Conservation (phyloP, 805 yeast genomes). For the Starmerella roubikii region DNA sequence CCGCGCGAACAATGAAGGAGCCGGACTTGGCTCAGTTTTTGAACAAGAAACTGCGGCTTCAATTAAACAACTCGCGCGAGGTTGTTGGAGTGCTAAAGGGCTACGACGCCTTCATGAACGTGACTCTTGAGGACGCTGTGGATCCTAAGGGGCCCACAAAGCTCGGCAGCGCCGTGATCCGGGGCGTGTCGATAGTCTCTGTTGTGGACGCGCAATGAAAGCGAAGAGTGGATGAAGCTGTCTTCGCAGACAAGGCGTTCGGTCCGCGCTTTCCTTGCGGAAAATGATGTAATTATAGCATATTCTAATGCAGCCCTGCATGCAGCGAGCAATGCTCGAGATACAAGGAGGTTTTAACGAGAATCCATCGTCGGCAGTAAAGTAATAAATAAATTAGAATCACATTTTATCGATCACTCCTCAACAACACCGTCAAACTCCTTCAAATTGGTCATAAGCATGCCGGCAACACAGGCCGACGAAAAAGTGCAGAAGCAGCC, state of each 20-base stretch:
- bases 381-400: neutral
- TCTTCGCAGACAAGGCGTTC: no score
- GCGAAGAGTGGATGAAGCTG: no score
- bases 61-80: constrained; percentile 64
- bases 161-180: constrained; percentile 53
- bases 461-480: constrained; percentile 48
- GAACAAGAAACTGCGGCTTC: constrained; percentile 61
- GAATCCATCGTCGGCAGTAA: no score
- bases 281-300: no score
- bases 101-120: constrained; percentile 63
- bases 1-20: constrained; percentile 13
- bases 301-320: no score
- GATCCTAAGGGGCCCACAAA: constrained; percentile 44
- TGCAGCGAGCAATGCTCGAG: no score
- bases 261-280: no score
- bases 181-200: constrained; percentile 69
- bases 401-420: no score
- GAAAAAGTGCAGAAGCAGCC: constrained; percentile 43
- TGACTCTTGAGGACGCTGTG: constrained; percentile 57
- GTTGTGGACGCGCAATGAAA: constrained; percentile 28
- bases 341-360: no score
- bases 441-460: constrained; percentile 41
- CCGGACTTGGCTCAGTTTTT: constrained; percentile 44
- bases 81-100: constrained; percentile 77
- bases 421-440: constrained; percentile 16